Conservation (phyloP, 2,329 filamentous ascomycete genomes). For the Dryadomyces quercivorus region DNA sequence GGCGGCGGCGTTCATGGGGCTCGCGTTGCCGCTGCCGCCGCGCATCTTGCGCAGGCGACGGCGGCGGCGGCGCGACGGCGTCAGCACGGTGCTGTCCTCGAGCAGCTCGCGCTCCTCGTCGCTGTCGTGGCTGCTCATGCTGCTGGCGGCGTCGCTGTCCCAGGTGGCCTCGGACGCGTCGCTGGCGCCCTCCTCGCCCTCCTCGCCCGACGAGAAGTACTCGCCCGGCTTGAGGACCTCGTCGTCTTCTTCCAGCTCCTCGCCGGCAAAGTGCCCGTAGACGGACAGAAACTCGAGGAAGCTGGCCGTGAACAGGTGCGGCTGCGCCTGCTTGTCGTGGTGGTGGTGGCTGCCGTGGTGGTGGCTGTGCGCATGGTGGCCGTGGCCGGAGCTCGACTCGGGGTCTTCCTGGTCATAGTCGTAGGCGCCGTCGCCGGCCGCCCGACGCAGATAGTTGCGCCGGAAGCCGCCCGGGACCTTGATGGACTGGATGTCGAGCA, state of each 20-base stretch:
- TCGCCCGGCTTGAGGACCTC: slow-evolving; percentile 78
- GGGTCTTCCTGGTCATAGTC: slow-evolving; percentile 17
- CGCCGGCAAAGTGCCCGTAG: slow-evolving; percentile 95
- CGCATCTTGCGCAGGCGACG: slow-evolving; percentile 68
- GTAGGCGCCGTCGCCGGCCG: slow-evolving; percentile 47
- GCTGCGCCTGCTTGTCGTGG: slow-evolving; percentile 36
- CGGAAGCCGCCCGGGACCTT: slow-evolving; percentile 89
- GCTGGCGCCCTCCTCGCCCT: slow-evolving; percentile 36
- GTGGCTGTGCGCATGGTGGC: not conserved
- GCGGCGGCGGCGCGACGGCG: slow-evolving; percentile 59
- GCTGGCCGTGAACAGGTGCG: slow-evolving; percentile 71
- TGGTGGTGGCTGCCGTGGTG: not conserved
- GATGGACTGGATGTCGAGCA: slow-evolving; percentile 78
- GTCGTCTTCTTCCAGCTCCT: slow-evolving; percentile 93
- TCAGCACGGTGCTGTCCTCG: slow-evolving; percentile 76
- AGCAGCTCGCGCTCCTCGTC: slow-evolving; percentile 67
- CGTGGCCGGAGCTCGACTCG: slow-evolving; percentile 22
- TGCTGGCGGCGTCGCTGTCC: not conserved
- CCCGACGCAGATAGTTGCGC: slow-evolving; percentile 73
- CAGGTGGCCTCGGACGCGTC: slow-evolving; percentile 13
- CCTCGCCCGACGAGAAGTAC: slow-evolving; percentile 74
- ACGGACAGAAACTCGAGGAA: slow-evolving; percentile 93
- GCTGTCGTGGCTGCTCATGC: slow-evolving; percentile 31
- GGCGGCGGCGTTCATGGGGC: slow-evolving; percentile 65
- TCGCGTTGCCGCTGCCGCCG: slow-evolving; percentile 62